These are phyloP conservation scores for Erysimum cheiranthoides DNA, from an alignment of 345 rosid species.

Conservation along the genomic window DNA sequence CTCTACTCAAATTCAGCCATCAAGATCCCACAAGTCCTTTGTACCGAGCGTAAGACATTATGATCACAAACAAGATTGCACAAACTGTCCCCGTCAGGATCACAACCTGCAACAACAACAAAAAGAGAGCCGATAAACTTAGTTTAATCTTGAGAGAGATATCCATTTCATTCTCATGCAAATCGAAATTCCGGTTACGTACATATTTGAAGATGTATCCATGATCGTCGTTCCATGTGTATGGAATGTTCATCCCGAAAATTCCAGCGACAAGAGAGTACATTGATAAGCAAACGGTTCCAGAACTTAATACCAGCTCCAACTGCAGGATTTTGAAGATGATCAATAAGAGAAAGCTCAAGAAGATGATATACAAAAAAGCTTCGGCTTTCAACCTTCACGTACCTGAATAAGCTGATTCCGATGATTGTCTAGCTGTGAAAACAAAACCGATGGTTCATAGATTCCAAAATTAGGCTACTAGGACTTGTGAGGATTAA, in stretches of 20 bases:
- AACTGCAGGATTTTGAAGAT: constrained; percentile 55
- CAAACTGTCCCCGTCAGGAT: constrained; percentile 52
- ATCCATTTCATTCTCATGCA: neutral
- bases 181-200: constrained; percentile 13
- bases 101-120: constrained; percentile 65
- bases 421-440: constrained; percentile 97
- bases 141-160: neutral
- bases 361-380: neutral
- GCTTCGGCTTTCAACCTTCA: neutral
- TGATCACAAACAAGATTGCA: constrained; percentile 53
- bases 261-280: constrained; percentile 83
- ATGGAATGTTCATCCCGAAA: constrained; percentile 98
- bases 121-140: neutral
- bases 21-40: constrained; percentile 94
- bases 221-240: constrained; percentile 69
- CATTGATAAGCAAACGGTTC: constrained; percentile 66
- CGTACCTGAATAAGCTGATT: constrained; percentile 96
- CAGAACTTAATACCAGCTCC: constrained; percentile 80
- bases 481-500: neutral
- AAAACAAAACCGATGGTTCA: constrained; percentile 24
- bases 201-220: constrained; percentile 92
- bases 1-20: constrained; percentile 12
- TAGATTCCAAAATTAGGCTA: neutral
- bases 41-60: constrained; percentile 80
- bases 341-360: constrained; percentile 26